phyloP scores from a whole-genome alignment of 345 rosid species.

The Eucalyptus marginata region DNA sequence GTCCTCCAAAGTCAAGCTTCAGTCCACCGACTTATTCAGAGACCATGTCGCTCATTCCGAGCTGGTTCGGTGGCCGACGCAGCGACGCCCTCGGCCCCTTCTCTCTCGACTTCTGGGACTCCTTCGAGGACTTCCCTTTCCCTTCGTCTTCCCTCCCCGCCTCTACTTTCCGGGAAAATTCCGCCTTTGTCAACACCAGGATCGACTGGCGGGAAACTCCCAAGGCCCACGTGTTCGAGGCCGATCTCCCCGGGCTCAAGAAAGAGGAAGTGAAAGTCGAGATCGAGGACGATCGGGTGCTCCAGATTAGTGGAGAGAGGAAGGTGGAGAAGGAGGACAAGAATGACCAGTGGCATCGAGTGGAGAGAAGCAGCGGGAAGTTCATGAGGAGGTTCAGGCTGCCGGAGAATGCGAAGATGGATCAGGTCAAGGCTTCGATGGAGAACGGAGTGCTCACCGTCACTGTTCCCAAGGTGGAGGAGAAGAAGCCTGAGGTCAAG shows the following conservation, averaged over 20 bases:
- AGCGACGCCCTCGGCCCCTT: conserved; percentile 1
- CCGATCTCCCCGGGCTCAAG: conserved; percentile 8
- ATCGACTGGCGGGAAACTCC: conserved; percentile 13
- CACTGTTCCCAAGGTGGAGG: too few relatives aligned
- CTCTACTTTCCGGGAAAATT: background rate
- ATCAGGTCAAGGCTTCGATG: too few relatives aligned
- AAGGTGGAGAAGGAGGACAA: conserved; percentile 10
- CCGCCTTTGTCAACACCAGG: background rate
- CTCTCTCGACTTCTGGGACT: conserved; percentile 6
- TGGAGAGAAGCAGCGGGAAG: too few relatives aligned
- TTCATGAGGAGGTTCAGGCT: too few relatives aligned
- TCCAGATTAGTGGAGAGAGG: conserved; percentile 10
- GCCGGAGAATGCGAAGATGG: too few relatives aligned
- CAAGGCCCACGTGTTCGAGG: conserved; percentile 8
- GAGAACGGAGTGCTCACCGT: too few relatives aligned
- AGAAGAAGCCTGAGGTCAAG: too few relatives aligned
- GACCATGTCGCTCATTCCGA: too few relatives aligned
- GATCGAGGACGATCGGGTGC: conserved; percentile 8
- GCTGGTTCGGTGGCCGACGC: background rate
- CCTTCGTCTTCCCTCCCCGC: background rate
- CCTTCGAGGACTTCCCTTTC: background rate
- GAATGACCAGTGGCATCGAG: background rate
- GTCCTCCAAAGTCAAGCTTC: too few relatives aligned
- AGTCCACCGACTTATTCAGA: too few relatives aligned
- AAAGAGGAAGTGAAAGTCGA: conserved; percentile 10